A percentile compares a stretch with the other conserved stretches of the same genome.
Conservation (phyloP, 208 protist species). For the Crithidia bombi region DNA sequence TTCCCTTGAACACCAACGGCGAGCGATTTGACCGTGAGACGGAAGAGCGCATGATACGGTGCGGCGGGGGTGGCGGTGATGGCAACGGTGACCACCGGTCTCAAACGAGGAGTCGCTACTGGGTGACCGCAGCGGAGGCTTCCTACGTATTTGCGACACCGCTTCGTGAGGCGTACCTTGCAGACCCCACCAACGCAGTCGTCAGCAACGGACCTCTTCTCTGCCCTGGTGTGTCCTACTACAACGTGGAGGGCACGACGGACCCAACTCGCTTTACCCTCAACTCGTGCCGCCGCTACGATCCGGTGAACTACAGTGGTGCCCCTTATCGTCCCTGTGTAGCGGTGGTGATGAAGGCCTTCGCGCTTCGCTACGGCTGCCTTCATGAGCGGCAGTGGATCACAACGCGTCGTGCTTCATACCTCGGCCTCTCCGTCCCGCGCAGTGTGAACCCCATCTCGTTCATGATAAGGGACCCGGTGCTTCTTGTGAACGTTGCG, state of each 20-base stretch:
- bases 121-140: conserved; percentile 70
- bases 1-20: conserved; percentile 68
- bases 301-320: conserved; percentile 61
- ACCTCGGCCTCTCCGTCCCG: conserved; percentile 13
- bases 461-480: conserved; percentile 12
- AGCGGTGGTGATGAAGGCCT: conserved; percentile 65
- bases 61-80: not conserved
- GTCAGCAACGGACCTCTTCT: not conserved
- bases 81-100: too few species aligned
- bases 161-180: conserved; percentile 40
- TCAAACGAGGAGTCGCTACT: conserved; percentile 43
- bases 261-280: conserved; percentile 40
- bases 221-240: conserved; percentile 36
- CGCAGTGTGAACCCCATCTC: conserved; percentile 15
- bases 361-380: conserved; percentile 53
- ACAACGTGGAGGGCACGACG: conserved; percentile 52
- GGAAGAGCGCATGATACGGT: conserved; percentile 28
- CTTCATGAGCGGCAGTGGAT: conserved; percentile 62
- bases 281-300: conserved; percentile 64
- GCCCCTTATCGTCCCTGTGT: conserved; percentile 42
- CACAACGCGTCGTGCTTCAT: conserved; percentile 25
- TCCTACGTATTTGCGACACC: conserved; percentile 47
- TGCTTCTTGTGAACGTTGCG: conserved; percentile 52
- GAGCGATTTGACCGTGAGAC: conserved; percentile 51
- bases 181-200: conserved; percentile 17